phyloP scores from a whole-genome alignment of 2,329 filamentous ascomycete genomes.

The Hypoxylon sp. region DNA sequence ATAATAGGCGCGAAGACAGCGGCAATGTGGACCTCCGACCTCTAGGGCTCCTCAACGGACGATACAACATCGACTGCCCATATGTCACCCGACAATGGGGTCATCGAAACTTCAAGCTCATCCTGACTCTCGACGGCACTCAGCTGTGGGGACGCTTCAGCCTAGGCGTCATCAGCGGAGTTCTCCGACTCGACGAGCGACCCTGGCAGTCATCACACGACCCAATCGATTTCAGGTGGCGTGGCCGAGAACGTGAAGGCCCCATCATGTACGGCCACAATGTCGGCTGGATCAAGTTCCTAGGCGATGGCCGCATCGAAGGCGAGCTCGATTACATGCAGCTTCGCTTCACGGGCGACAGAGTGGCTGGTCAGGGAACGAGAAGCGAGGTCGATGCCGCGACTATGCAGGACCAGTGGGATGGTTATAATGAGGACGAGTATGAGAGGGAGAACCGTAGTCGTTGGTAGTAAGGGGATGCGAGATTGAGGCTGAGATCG shows the following conservation, averaged over 20 bases:
- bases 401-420: constrained; percentile 48
- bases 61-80: constrained; percentile 55
- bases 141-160: constrained; percentile 62
- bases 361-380: constrained; percentile 48
- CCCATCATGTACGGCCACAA: constrained; percentile 49
- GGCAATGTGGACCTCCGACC: constrained; percentile 35
- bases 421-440: constrained; percentile 48
- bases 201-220: constrained; percentile 52
- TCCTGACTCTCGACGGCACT: constrained; percentile 55
- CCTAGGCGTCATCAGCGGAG: constrained; percentile 56
- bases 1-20: too few relatives aligned
- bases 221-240: constrained; percentile 53
- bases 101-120: constrained; percentile 50
- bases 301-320: constrained; percentile 54
- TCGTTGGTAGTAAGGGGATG: constrained; percentile 30
- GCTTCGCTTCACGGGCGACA: constrained; percentile 48
- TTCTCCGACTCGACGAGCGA: constrained; percentile 57
- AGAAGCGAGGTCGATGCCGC: constrained; percentile 48
- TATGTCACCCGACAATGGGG: constrained; percentile 48
- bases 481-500: background rate
- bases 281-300: constrained; percentile 53
- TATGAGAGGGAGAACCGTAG: constrained; percentile 48
- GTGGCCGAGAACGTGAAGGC: constrained; percentile 52
- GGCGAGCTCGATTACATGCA: constrained; percentile 49
- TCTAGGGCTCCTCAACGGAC: constrained; percentile 59